A percentile compares a stretch with the other conserved stretches of the same genome.
Evolutionary conservation across 805 yeast species (phyloP).

Genomic region (Grigorovia yakushimaensis): DNA sequence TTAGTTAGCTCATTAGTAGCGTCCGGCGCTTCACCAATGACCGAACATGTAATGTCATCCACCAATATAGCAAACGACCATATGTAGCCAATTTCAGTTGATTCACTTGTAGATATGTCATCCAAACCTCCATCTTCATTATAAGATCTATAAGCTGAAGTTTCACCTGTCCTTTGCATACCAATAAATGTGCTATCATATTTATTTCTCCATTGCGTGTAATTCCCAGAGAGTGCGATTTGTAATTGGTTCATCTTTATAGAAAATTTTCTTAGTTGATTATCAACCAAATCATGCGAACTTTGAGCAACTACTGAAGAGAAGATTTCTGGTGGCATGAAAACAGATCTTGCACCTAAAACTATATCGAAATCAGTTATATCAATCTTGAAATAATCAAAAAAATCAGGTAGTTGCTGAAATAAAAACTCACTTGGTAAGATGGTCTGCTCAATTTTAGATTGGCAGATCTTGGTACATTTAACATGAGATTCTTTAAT

Average conservation of each 20-base stretch:
- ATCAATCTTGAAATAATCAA: constrained; percentile 22
- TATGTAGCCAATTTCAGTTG: constrained; percentile 26
- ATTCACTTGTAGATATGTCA: constrained; percentile 22
- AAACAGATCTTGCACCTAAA: constrained; percentile 36
- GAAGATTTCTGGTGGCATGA: constrained; percentile 33
- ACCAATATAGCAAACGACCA: constrained; percentile 20
- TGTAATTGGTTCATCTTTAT: constrained; percentile 20
- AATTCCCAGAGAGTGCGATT: constrained; percentile 17
- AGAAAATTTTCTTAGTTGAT: constrained; percentile 30
- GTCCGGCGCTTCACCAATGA: constrained; percentile 28
- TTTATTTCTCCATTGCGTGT: constrained; percentile 21
- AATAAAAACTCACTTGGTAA: constrained; percentile 16
- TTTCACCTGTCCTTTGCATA: constrained; percentile 14
- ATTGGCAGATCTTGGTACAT: constrained; percentile 11
- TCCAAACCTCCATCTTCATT: constrained; percentile 12
- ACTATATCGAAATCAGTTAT: constrained; percentile 17
- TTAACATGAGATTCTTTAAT: constrained; percentile 12
- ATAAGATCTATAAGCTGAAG: constrained; percentile 7
- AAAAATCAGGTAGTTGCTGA: constrained; percentile 28
- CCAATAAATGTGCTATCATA: constrained; percentile 12
- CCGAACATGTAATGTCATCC: constrained; percentile 19
- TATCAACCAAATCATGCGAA: constrained; percentile 33
- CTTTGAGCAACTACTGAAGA: constrained; percentile 27
- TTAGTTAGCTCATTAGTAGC: constrained; percentile 16
- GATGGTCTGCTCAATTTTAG: constrained; percentile 1